Conservation (phyloP, 805 yeast species). For the Lipomyces mesembrius region DNA sequence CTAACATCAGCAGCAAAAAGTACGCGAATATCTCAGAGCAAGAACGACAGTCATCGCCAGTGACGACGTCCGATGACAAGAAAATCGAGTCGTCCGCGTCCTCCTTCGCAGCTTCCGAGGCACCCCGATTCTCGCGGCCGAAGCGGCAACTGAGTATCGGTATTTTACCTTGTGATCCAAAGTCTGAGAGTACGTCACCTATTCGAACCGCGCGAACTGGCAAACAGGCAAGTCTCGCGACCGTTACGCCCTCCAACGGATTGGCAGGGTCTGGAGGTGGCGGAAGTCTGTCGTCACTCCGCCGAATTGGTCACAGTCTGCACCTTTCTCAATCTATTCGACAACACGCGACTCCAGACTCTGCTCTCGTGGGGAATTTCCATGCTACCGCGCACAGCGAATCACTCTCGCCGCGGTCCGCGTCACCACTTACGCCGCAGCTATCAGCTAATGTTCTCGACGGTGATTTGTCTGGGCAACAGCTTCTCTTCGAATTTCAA, state of each 20-base stretch:
- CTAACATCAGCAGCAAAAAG: neutral
- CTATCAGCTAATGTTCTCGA: neutral
- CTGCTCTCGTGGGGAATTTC: neutral
- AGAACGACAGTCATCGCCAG: neutral
- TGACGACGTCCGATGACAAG: neutral
- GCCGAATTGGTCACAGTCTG: slow-evolving; percentile 14
- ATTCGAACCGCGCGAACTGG: neutral
- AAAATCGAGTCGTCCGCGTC: neutral
- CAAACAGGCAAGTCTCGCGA: neutral
- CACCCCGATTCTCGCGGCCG: slow-evolving; percentile 5
- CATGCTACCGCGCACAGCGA: neutral
- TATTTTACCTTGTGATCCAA: neutral
- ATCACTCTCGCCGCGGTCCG: neutral
- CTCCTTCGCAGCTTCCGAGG: neutral
- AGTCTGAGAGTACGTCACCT: neutral
- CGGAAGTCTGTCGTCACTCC: slow-evolving; percentile 13
- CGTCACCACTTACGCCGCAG: neutral
- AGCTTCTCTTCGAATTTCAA: slow-evolving; percentile 68
- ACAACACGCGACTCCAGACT: neutral
- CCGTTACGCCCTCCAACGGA: neutral
- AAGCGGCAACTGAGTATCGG: neutral
- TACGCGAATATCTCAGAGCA: neutral
- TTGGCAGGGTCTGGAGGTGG: neutral
- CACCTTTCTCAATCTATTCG: slow-evolving; percentile 13
- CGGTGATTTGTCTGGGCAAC: slow-evolving; percentile 45